Conservation (phyloP, 352 stramenopile genomes). For the Thalassiosira delicatula region DNA sequence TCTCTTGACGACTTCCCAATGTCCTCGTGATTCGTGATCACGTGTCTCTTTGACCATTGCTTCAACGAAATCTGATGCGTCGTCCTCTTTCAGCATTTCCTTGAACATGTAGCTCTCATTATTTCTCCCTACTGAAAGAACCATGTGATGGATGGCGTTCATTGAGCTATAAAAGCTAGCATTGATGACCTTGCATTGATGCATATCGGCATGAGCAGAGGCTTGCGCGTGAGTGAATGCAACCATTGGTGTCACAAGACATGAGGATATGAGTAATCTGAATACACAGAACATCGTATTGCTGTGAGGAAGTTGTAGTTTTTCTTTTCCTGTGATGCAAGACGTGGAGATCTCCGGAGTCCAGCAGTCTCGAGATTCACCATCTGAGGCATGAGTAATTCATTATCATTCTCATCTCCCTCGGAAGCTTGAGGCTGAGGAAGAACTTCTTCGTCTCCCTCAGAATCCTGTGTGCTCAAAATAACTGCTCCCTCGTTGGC, state of each 20-base stretch:
- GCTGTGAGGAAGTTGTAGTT: neutral
- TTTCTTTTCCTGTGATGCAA: neutral
- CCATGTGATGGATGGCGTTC: constrained; percentile 1
- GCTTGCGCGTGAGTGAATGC: neutral
- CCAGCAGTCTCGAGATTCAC: neutral
- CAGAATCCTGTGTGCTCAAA: neutral
- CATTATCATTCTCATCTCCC: neutral
- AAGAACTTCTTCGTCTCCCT: too few relatives aligned
- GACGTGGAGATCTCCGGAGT: neutral
- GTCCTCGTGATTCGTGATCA: neutral
- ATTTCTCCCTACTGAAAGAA: neutral
- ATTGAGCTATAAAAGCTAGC: neutral
- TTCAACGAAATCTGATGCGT: constrained; percentile 7
- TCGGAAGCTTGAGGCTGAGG: too few relatives aligned
- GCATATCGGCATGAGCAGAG: neutral
- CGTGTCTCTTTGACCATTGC: neutral
- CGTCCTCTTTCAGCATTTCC: constrained; percentile 2
- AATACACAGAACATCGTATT: neutral
- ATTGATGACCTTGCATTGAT: neutral
- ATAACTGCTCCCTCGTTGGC: neutral
- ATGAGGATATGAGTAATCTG: neutral
- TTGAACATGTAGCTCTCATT: constrained; percentile 9
- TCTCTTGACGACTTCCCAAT: neutral
- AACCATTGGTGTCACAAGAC: neutral
- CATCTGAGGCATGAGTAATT: neutral